phyloP scores from a whole-genome alignment of 164 flowering plant species.

The Umbellularia californica region DNA sequence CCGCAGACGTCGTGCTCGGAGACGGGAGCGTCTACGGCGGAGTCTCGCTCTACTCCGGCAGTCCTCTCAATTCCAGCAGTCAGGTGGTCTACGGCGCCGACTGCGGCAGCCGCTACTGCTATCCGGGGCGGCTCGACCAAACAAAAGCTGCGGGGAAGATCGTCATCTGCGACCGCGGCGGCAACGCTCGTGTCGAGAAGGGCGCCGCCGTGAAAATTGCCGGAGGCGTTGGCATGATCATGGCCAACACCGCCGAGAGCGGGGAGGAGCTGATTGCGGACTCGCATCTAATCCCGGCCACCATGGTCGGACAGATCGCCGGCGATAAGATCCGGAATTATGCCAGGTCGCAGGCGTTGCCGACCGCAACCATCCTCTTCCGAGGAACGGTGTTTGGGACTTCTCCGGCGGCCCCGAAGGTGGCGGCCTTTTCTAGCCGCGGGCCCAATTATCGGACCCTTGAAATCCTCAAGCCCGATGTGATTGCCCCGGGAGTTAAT shows the following conservation, averaged over 20 bases:
- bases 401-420: constrained; percentile 66
- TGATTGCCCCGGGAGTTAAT: constrained; percentile 91
- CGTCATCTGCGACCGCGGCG: constrained; percentile 82
- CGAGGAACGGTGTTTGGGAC: constrained; percentile 64
- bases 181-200: constrained; percentile 73
- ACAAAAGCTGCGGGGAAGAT: constrained; percentile 60
- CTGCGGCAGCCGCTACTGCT: constrained; percentile 48
- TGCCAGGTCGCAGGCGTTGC: constrained; percentile 23
- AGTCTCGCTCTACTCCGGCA: constrained; percentile 70
- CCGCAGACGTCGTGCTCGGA: constrained; percentile 72
- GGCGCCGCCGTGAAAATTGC: constrained; percentile 69
- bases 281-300: constrained; percentile 68
- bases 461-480: constrained; percentile 88
- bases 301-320: constrained; percentile 61
- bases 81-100: constrained; percentile 57
- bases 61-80: constrained; percentile 20
- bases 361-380: constrained; percentile 64
- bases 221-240: constrained; percentile 81
- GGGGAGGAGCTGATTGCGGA: constrained; percentile 82
- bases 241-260: constrained; percentile 50
- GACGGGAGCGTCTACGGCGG: constrained; percentile 58
- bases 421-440: constrained; percentile 87
- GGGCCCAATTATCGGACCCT: constrained; percentile 68
- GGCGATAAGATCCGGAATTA: constrained; percentile 53
- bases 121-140: constrained; percentile 41